A percentile compares a stretch with the other conserved stretches of the same genome.
Conservation (phyloP, 306 rosid genomes). For the Castanea crenata region DNA sequence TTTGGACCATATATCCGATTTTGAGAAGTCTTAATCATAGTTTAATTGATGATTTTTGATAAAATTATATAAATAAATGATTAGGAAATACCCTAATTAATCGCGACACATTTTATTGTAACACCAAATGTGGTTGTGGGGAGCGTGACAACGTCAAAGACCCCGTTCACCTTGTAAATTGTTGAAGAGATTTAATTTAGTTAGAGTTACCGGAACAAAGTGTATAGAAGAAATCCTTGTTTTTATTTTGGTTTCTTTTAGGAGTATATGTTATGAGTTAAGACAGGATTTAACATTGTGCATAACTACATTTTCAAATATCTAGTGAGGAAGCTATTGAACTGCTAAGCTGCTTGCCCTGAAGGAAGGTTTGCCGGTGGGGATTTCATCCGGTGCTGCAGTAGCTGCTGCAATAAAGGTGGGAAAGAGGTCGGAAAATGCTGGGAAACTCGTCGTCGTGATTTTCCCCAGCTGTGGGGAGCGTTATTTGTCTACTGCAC, state of each 20-base stretch:
- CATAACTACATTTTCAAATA: too few species aligned
- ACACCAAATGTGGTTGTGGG: conserved; percentile 33
- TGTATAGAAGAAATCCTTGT: conserved; percentile 27
- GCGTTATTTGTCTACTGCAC: too few species aligned
- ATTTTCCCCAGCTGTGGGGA: too few species aligned
- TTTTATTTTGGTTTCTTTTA: too few species aligned
- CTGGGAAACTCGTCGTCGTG: conserved; percentile 72
- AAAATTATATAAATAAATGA: too few species aligned
- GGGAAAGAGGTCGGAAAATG: conserved; percentile 67
- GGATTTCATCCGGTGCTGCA: conserved; percentile 86
- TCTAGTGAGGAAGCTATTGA: conserved; percentile 39
- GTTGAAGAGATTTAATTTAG: conserved; percentile 1
- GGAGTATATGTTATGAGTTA: too few species aligned
- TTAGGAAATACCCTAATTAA: too few species aligned
- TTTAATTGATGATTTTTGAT: too few species aligned
- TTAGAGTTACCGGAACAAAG: neutral
- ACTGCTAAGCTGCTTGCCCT: conserved; percentile 60
- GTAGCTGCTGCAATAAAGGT: conserved; percentile 67
- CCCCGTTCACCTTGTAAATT: conserved; percentile 49
- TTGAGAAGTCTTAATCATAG: too few species aligned
- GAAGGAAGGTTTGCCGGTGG: conserved; percentile 86
- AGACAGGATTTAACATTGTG: too few species aligned
- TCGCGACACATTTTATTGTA: neutral
- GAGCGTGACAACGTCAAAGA: conserved; percentile 52
- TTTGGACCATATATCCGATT: too few species aligned